Percentiles rank a stretch among this genome's conserved stretches.
These are phyloP conservation scores for Rosa persica DNA, from an alignment of 306 rosid genomes.

Conservation along the genomic window DNA sequence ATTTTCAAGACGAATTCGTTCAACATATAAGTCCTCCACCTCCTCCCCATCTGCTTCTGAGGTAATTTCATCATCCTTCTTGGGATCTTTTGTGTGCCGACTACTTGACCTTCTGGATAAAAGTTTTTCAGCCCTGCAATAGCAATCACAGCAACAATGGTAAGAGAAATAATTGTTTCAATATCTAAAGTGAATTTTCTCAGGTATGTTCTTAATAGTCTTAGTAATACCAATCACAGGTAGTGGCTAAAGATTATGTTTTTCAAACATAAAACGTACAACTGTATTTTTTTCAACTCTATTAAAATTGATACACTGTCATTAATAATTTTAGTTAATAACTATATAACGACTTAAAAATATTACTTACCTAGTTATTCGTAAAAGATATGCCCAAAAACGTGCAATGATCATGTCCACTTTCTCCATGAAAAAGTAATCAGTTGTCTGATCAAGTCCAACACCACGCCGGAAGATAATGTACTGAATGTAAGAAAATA, in stretches of 20 bases:
- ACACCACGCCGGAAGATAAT: constrained; percentile 87
- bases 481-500: constrained; percentile 52
- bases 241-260: background rate
- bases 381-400: constrained; percentile 72
- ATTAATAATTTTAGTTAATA: background rate
- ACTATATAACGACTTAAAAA: background rate
- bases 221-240: constrained; percentile 2
- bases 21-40: constrained; percentile 59
- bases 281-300: background rate
- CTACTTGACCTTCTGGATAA: constrained; percentile 50
- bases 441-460: constrained; percentile 76
- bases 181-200: background rate
- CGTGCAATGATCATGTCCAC: constrained; percentile 86
- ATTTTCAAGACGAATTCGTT: constrained; percentile 82
- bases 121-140: constrained; percentile 73
- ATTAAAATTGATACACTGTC: background rate
- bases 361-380: constrained; percentile 56
- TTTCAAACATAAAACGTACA: background rate
- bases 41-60: constrained; percentile 41
- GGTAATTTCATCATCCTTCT: constrained; percentile 50
- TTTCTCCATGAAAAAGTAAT: constrained; percentile 87
- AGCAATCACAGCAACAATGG: constrained; percentile 8
- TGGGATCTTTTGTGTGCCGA: constrained; percentile 43
- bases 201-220: background rate
- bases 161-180: background rate